These are phyloP conservation scores for Trifolium pratense DNA, from an alignment of 306 rosid species.

Conservation along the genomic window DNA sequence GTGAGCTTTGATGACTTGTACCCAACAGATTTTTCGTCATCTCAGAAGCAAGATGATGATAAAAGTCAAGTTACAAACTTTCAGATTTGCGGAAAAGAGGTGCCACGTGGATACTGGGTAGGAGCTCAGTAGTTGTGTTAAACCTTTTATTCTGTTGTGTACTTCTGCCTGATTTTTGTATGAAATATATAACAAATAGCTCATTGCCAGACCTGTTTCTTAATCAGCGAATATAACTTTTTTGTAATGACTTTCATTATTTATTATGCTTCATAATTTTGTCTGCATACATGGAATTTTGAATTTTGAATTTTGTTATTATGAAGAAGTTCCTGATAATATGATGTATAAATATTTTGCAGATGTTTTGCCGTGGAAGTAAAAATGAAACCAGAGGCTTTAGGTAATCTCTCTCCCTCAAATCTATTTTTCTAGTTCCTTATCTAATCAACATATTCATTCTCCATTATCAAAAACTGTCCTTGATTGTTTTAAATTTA, in stretches of 20 bases:
- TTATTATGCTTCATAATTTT: conserved; percentile 21
- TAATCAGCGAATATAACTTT: background rate
- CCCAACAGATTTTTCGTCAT: conserved; percentile 57
- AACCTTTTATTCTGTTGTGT: conserved; percentile 30
- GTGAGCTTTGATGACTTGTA: conserved; percentile 81
- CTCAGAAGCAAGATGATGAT: conserved; percentile 52
- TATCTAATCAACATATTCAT: conserved; percentile 16
- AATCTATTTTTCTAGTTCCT: conserved; percentile 24
- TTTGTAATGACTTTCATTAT: background rate
- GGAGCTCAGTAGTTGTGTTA: conserved; percentile 39
- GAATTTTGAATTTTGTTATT: conserved; percentile 32
- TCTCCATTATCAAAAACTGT: conserved; percentile 10
- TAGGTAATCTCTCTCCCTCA: conserved; percentile 64
- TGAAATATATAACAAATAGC: conserved; percentile 18
- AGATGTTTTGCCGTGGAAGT: conserved; percentile 99
- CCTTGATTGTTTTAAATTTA: conserved; percentile 21
- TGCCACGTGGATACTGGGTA: conserved; percentile 99
- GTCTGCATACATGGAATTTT: conserved; percentile 4
- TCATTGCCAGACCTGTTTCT: conserved; percentile 3
- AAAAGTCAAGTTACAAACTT: conserved; percentile 50
- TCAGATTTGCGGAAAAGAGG: conserved; percentile 88
- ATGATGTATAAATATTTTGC: conserved; percentile 36
- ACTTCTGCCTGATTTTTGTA: conserved; percentile 19
- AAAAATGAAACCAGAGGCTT: conserved; percentile 88
- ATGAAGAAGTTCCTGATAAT: conserved; percentile 33